Evolutionary conservation across 176 grass and related monocot species (phyloP).

Genomic region (Phyllostachys edulis): DNA sequence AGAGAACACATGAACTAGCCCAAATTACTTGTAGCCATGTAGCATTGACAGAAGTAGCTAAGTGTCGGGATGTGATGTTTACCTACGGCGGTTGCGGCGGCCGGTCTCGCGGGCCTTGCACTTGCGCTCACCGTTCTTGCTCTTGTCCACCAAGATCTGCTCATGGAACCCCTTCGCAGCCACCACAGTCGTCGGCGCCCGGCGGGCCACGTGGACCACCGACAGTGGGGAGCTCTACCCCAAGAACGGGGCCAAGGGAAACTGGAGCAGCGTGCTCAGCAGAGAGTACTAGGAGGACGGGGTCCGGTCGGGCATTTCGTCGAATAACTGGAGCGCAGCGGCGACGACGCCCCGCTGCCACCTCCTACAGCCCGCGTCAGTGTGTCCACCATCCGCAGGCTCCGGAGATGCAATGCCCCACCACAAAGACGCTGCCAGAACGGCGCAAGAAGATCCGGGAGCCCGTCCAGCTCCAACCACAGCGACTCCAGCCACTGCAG

Average conservation of each 20-base stretch:
- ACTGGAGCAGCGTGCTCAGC: slow-evolving; percentile 36
- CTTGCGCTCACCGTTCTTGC: slow-evolving; percentile 58
- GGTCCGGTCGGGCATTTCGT: no score
- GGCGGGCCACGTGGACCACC: slow-evolving; percentile 38
- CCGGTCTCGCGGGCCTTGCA: slow-evolving; percentile 76
- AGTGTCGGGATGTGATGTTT: neutral
- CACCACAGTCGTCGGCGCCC: slow-evolving; percentile 28
- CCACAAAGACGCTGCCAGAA: no score
- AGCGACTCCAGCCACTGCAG: no score
- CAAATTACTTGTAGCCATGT: neutral
- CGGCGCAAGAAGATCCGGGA: no score
- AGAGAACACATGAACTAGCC: no score
- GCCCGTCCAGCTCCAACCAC: no score
- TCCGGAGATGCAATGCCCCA: no score
- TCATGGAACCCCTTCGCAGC: slow-evolving; percentile 69
- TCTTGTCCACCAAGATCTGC: slow-evolving; percentile 83
- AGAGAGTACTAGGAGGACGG: neutral
- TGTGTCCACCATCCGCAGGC: no score
- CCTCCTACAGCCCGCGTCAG: no score
- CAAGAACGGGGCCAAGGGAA: slow-evolving; percentile 39
- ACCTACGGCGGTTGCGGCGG: slow-evolving; percentile 63
- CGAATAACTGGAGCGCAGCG: no score
- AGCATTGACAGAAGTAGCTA: neutral
- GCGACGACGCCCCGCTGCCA: no score
- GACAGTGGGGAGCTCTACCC: slow-evolving; percentile 42